These are phyloP conservation scores for Wallacemonas rigidus DNA, from an alignment of 208 protist species.

Conservation along the genomic window DNA sequence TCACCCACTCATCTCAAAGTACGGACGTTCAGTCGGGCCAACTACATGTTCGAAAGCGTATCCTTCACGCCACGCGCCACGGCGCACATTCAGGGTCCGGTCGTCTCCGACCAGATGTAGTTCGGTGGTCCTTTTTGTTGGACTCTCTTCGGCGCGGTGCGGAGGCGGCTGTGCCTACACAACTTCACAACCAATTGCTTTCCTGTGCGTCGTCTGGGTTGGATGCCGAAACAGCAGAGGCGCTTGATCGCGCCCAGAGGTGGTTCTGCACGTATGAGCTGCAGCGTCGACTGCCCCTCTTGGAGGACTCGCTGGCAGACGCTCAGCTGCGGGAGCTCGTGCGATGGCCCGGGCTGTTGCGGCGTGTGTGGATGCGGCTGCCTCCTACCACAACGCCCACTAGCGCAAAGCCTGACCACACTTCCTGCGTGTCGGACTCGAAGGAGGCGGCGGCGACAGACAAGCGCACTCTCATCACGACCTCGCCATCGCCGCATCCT, in stretches of 20 bases:
- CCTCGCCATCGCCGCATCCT: not conserved
- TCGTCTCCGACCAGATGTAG: conserved; percentile 31
- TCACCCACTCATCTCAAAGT: conserved; percentile 55
- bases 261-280: conserved; percentile 73
- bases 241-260: conserved; percentile 38
- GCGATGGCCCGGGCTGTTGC: conserved; percentile 57
- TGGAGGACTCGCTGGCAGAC: conserved; percentile 76
- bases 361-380: conserved; percentile 60
- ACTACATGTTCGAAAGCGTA: conserved; percentile 61
- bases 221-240: conserved; percentile 28
- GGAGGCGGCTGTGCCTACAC: conserved; percentile 24
- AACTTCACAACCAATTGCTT: conserved; percentile 38
- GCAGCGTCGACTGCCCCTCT: conserved; percentile 61
- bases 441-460: too few relatives aligned
- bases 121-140: conserved; percentile 68
- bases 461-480: not conserved
- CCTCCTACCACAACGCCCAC: conserved; percentile 15
- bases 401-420: not conserved
- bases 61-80: conserved; percentile 35
- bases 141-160: conserved; percentile 47
- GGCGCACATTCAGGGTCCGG: conserved; percentile 27
- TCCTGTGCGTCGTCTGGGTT: not conserved
- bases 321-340: conserved; percentile 62
- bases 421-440: too few relatives aligned
- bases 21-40: conserved; percentile 66